Evolutionary conservation across 176 grass and related monocot species (phyloP).

Genomic region (Oryza glumipatula): DNA sequence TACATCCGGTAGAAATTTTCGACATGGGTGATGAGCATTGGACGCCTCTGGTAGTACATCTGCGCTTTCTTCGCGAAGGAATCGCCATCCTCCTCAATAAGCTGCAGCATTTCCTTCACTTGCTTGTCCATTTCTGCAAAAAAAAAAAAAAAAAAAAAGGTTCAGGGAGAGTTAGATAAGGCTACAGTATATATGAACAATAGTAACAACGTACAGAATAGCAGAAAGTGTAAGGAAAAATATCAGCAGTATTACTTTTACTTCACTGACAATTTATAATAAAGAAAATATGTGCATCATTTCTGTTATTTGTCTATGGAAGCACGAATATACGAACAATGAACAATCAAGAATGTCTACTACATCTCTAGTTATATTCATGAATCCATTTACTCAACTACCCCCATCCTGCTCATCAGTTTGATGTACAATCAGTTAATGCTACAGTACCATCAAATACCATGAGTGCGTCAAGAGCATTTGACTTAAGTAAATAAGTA

Average conservation of each 20-base stretch:
- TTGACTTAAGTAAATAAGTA: constrained; percentile 15
- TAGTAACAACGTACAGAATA: background rate
- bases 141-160: no score
- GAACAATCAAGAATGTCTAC: constrained; percentile 12
- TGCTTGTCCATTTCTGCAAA: constrained; percentile 67
- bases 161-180: constrained; percentile 34
- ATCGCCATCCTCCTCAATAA: constrained; percentile 68
- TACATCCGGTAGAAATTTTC: constrained; percentile 82
- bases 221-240: background rate
- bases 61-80: constrained; percentile 77
- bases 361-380: background rate
- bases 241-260: background rate
- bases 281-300: background rate
- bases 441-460: background rate
- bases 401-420: constrained; percentile 8
- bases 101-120: constrained; percentile 79
- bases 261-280: background rate
- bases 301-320: background rate
- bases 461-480: constrained; percentile 12
- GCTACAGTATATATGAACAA: background rate
- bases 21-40: constrained; percentile 58
- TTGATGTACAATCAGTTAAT: constrained; percentile 12
- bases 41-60: constrained; percentile 82
- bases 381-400: background rate
- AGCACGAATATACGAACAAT: constrained; percentile 3